Base-by-base conservation (phyloP, 2,329 filamentous ascomycete species). In the Pseudogymnoascus sp. region DNA sequence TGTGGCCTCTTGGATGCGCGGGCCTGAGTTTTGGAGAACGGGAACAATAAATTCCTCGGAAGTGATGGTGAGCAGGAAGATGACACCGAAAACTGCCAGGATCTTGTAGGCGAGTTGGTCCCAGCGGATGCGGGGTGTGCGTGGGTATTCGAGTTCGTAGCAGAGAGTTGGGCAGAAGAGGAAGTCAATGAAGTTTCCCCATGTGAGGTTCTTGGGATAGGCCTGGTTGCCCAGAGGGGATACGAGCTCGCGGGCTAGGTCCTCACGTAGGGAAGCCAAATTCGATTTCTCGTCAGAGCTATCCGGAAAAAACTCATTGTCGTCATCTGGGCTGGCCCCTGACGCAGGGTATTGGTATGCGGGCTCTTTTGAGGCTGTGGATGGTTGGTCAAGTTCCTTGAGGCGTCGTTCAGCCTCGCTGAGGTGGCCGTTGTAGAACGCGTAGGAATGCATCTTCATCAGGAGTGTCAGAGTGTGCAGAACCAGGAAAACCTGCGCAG, bases 381-480 rank as follows among this genome's bases (percentile, higher is more conserved):
- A 82, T 1, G 92, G 91, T 63, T 84, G 77, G 75, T 99, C 95
- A 35, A 99, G 86, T 41, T 86, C 86, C 63, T 84, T 85, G 11
- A 99, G 81, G 10, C 91, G 88, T 72, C 89, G 87, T 74, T 96
- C 85, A 0, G 91, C 96, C 74, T 95, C 91, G 68, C 89, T 90
- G 14, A 99, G 81, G 75, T 99, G 95, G 10, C 95, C 95, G 71
- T 97, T 98, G 79, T 99, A 99, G 75, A 98, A 99, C 24, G 91
- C 90, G 72, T 96, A 99, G 5, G 93, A 97, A 75, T 99, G 95
- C 86, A 98, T 95, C 81, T 99, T 99, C 95, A 99, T 99, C 60
- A 97, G 86, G 19, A 99, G 82, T 6, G 91, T 89, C 76, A 99
- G 86, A 46, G 92, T 89, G 76, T 99, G 95, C 35, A 99, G 81